A percentile compares a stretch with the other conserved stretches of the same genome.
These are phyloP conservation scores for Penicillium dipodomyicola DNA, from an alignment of 495 filamentous ascomycete genomes.

Conservation along the genomic window DNA sequence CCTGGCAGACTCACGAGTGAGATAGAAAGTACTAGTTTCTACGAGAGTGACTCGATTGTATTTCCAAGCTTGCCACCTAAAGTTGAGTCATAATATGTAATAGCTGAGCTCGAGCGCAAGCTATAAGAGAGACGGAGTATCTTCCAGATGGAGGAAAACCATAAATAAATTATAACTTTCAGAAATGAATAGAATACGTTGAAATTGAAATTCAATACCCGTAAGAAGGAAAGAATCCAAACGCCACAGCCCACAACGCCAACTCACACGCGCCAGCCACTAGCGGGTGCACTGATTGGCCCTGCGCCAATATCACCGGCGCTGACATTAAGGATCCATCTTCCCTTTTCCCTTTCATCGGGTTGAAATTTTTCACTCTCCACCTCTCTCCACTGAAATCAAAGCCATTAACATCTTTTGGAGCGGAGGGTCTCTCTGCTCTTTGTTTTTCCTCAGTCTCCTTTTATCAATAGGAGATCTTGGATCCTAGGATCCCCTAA, in stretches of 20 bases:
- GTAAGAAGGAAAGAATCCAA: slow-evolving; percentile 10
- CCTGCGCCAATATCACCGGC: slow-evolving; percentile 7
- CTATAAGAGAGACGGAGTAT: slow-evolving; percentile 1
- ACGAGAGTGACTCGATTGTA: slow-evolving; percentile 1
- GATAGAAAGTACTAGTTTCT: slow-evolving; percentile 6
- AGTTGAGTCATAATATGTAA: slow-evolving; percentile 4
- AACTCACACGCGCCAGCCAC: slow-evolving; percentile 17
- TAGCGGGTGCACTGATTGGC: slow-evolving; percentile 14
- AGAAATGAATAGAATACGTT: slow-evolving; percentile 10
- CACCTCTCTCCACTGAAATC: slow-evolving; percentile 18
- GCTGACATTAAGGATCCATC: slow-evolving; percentile 10
- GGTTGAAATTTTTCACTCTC: slow-evolving; percentile 27
- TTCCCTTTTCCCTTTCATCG: slow-evolving; percentile 20
- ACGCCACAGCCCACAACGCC: slow-evolving; percentile 20
- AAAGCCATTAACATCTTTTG: slow-evolving; percentile 15
- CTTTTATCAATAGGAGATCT: slow-evolving; percentile 14
- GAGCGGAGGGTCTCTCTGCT: slow-evolving; percentile 10
- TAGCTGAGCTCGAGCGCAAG: neutral
- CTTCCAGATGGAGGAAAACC: neutral
- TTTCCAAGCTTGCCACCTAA: neutral
- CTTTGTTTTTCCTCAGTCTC: slow-evolving; percentile 3
- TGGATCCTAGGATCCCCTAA: slow-evolving; percentile 10
- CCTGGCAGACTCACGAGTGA: neutral
- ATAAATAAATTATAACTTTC: neutral
- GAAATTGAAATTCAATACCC: slow-evolving; percentile 16